Evolutionary conservation across 2,329 filamentous ascomycete genomes (phyloP), one percentile per base, ranked within the genome.

Genomic region (Colletotrichum trifolii): DNA sequence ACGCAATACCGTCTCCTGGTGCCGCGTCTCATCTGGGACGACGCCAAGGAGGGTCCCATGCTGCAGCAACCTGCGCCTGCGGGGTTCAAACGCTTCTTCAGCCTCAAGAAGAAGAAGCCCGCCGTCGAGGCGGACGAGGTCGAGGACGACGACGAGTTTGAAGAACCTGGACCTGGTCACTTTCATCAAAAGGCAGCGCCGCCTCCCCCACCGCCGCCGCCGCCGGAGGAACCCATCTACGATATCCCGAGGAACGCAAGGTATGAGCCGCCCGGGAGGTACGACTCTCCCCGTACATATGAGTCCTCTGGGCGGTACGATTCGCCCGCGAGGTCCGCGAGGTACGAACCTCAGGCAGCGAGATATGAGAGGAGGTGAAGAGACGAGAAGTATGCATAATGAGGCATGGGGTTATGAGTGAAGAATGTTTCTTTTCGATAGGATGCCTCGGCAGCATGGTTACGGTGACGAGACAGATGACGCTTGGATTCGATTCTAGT

Each of bases 1-100:
- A 87, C 89, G 54, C 93, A 94, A 8, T 99, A 99, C 76, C 85
- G 93, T 43, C 80, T 99, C 6, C 84, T 98, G 2, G 90, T 99
- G 6, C 96, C 96, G 10, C 88, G 89, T 57, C 80, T 99, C 55
- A 85, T 84, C 77, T 89, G 89, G 56, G 78, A 80, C 5, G 77
- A 80, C n/a, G 74, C 77, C 25, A 52, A 66, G 6, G 69, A 69
- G 15, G 67, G 67, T 4, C 62, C 68, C 45, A 66, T 66, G 39
- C 48, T 69, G 39, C 69, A 60, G 46, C 67, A 35, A 46, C 69
- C 71, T 38, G 73, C 75, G 34, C 73, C 76, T 9, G 76, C 72
- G 34, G 77, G 78, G 0, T 77, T 85, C 59, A 82, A 81, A 74
- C 77, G 80, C 64, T 70, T 84, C 42, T 68, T 85, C 25, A 84